Conservation (phyloP, 441 rosid species). For the Breynia disticha region DNA sequence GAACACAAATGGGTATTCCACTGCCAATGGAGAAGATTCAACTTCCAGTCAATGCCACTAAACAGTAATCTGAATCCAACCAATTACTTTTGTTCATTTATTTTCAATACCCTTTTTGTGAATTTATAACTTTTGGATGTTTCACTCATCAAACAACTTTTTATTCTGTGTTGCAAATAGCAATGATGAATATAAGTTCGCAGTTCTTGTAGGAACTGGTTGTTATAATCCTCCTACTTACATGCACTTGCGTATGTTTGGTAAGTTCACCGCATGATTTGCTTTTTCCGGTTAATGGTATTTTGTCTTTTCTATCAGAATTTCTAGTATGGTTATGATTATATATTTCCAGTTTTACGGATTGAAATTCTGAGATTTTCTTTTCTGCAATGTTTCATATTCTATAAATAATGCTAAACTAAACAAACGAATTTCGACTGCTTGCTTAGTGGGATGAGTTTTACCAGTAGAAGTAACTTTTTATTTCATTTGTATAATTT, state of each 20-base stretch:
- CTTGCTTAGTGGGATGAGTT: too few relatives aligned
- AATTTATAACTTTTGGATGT: not conserved
- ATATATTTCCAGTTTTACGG: too few relatives aligned
- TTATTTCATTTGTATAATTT: not conserved
- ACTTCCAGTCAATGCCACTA: not conserved
- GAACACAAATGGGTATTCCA: constrained; percentile 15
- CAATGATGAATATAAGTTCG: constrained; percentile 28
- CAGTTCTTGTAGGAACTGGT: constrained; percentile 75
- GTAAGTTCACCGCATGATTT: constrained; percentile 10
- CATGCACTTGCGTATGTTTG: constrained; percentile 84
- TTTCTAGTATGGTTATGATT: too few relatives aligned
- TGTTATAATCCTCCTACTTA: constrained; percentile 96
- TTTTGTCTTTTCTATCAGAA: too few relatives aligned
- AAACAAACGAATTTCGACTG: too few relatives aligned
- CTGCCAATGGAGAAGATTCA: constrained; percentile 22
- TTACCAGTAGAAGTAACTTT: too few relatives aligned
- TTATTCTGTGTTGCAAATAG: not conserved
- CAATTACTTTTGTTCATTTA: not conserved
- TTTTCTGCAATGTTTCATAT: too few relatives aligned
- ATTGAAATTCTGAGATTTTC: too few relatives aligned
- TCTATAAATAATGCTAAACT: too few relatives aligned
- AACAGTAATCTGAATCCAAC: not conserved
- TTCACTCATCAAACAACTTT: too few relatives aligned
- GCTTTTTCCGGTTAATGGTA: too few relatives aligned
- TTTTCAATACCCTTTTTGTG: not conserved